Base-by-base conservation (phyloP, 2,329 filamentous ascomycete genomes). In the Diaporthe batatas region DNA sequence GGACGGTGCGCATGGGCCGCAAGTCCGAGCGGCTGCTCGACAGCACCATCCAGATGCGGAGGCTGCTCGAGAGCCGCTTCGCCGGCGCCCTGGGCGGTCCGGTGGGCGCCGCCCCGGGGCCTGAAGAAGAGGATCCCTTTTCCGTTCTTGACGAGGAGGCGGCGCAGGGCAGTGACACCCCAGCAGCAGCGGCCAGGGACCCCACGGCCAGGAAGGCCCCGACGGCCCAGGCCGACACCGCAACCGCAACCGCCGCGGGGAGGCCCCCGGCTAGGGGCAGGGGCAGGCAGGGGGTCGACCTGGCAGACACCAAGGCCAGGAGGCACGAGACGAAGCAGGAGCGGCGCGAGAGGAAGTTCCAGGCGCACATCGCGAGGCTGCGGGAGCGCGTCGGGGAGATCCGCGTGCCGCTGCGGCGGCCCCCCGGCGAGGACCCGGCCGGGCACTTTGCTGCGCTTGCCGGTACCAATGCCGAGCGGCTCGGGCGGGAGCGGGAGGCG, bases 11-110 rank as follows among this genome's bases (percentile, higher is more conserved):
- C 10, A 21, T 68, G 0, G 54, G 44, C 21, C 5, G 0, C 3
- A 29, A 57, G 47, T 68, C 55, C 0, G 5, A 6, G 12, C 34
- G 23, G 25, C 23, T 73, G 34, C 57, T 73, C 25, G 25, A 73
- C 11, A 71, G 44, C 36, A 62, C 59, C 0, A 42, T 53, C n/a
- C 59, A 62, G 34, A 68, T 73, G 3, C 68, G 69, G 21, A 44
- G 39, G 18, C 53, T 68, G 6, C 25, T 73, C 29, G 39, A 34
- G 54, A 59, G 16, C 3, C 42, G 55, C 7, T 70, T 70, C 23
- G 25, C 55, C 7, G 55, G 68, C 34, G 16, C 32, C 10, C 36
- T 67, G 2, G 10, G n/a, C 54, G 36, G 55, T 16, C n/a, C 21
- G 1, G 32, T 7, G 6, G 12, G 10, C n/a, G 32, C 2, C n/a